Evolutionary conservation across 1,139 yeast genomes (phyloP), one percentile per base, ranked within the genome.

Genomic region (Saccharomyces pastorianus): DNA sequence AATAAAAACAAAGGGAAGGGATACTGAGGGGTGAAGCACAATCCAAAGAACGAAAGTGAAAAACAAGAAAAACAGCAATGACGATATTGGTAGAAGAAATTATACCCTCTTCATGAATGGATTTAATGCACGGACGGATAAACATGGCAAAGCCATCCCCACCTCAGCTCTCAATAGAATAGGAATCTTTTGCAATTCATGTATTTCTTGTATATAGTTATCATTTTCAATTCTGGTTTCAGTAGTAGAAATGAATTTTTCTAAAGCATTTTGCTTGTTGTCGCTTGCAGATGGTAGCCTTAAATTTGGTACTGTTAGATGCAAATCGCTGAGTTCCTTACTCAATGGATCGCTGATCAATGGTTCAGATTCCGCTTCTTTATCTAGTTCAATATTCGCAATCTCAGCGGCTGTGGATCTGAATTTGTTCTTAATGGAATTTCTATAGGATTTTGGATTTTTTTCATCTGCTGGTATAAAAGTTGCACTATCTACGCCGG

Each of bases 131-230:
- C 96, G 82, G 11, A 93, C 96, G 3, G 97, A 88, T 66, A 93
- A 78, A 69, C 98, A 91, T 14, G 99, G 99, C 56, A 93, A 77
- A 1, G 95, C 90, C 91, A 88, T 89, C 52, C 96, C 97, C 54
- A 90, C 82, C 70, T 91, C 98, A 0, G 97, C 95, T 62, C 97
- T 79, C 58, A 93, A 76, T 58, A 93, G 75, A 23, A 93, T 84
- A 14, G 98, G 98, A 50, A 93, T 87, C 64, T 83, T 84, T 52
- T 79, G 79, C 64, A 91, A 74, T 64, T 88, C 95, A 58, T 80
- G 77, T 53, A 93, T 84, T 65, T 88, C 96, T 74, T 93, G 98
- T 53, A 93, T 80, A 57, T 62, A 67, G 56, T 79, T 74, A 44
- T 78, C 83, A 48, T 83, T 85, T 57, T 88, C 93, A 38, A 75